Conservation (phyloP, 2,329 filamentous ascomycete genomes). For the Monilinia vaccinii-corymbosi region DNA sequence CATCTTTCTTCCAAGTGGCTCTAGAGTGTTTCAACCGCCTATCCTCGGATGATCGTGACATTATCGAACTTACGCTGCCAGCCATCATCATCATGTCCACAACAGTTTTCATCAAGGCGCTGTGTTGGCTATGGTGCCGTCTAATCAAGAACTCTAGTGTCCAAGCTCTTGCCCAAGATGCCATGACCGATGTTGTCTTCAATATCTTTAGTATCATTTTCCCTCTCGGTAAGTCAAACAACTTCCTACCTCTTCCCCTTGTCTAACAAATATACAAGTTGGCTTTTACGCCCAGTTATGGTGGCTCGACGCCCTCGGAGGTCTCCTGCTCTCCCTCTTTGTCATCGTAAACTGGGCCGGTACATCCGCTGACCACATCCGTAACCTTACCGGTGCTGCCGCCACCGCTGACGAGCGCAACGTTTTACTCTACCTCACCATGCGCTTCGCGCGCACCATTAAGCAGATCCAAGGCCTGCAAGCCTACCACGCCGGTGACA, state of each 20-base stretch:
- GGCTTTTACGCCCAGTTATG: conserved; percentile 50
- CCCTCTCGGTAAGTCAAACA: conserved; percentile 35
- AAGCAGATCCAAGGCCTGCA: conserved; percentile 44
- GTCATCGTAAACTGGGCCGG: conserved; percentile 62
- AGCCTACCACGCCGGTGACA: conserved; percentile 54
- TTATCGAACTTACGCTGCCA: conserved; percentile 41
- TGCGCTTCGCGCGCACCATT: conserved; percentile 44
- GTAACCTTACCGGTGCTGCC: conserved; percentile 48
- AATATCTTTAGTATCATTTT: conserved; percentile 55
- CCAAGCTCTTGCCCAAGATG: conserved; percentile 53
- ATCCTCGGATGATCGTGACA: conserved; percentile 38
- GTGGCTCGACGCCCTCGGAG: conserved; percentile 58
- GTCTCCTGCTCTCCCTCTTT: conserved; percentile 52
- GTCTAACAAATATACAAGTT: conserved; percentile 30
- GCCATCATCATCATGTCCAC: conserved; percentile 48
- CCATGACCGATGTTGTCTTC: conserved; percentile 56
- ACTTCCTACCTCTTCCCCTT: neutral
- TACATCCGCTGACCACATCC: conserved; percentile 51
- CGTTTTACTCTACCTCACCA: conserved; percentile 52
- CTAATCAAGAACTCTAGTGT: conserved; percentile 55
- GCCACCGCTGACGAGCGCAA: conserved; percentile 42
- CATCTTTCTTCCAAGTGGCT: conserved; percentile 52
- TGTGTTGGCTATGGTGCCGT: conserved; percentile 50
- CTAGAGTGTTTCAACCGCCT: conserved; percentile 51
- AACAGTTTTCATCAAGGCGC: conserved; percentile 50